Evolutionary conservation across 352 stramenopile genomes (phyloP), one percentile per base, ranked within the genome.

Genomic region (Thraustochytrium sp.): DNA sequence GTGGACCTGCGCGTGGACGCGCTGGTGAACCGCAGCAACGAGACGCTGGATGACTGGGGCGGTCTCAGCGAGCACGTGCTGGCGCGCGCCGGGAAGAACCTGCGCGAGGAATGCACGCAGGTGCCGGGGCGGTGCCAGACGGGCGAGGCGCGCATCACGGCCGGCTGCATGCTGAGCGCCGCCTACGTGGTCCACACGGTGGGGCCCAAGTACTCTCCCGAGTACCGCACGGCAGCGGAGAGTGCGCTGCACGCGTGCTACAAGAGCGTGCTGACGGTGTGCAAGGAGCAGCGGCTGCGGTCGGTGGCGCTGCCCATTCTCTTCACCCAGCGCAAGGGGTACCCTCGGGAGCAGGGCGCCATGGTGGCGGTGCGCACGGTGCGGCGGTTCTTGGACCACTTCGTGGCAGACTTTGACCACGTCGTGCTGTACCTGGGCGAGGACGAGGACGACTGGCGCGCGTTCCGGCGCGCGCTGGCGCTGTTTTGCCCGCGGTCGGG

Each of bases 221-320:
- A 91, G 82, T 93, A 94, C 82, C 85, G 88, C 55, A 93, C 90
- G 55, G 92, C 90, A 18, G 90, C 91, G 16, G 91, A 95, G 85
- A 90, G 93, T 51, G 88, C 91, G 44, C 89, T 96, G 53, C 90
- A 94, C 74, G 89, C 88, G 80, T 93, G 92, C 85, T 95, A 95
- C 68, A 86, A 90, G 37, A 91, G 88, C 44, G 82, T 88, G 18
- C 75, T 96, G 13, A 87, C 87, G 23, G 86, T 90, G 2, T 89
- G 90, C n/a, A 91, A 90, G 56, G 89, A 95, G 83, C 86, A 92
- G 31, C 74, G 68, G 13, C 76, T 94, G 74, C 87, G 89, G 16
- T 90, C 85, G 3, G 85, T 96, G 2, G 92, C 90, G 11, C 87
- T 96, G 36, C 90, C 89, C 48, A 93, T 90, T 78, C 85, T 96